A percentile compares a stretch with the other conserved stretches of the same genome.
Conservation (phyloP, 2,329 filamentous ascomycete species). For the Tolypocladium nubicola region DNA sequence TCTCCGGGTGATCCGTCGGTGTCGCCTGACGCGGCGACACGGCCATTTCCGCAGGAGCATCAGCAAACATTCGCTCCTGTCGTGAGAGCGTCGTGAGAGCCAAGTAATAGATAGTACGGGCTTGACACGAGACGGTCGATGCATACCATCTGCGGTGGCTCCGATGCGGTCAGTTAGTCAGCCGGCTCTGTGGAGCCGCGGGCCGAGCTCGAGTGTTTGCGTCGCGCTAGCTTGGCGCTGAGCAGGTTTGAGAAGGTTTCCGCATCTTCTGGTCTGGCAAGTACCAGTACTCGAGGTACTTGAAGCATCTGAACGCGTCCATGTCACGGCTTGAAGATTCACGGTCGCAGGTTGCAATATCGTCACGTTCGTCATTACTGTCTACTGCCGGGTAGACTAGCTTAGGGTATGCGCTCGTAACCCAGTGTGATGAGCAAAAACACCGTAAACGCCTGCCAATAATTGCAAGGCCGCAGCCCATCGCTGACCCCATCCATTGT, state of each 20-base stretch:
- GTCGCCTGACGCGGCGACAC: background rate
- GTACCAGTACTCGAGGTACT: slow-evolving; percentile 25
- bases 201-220: background rate
- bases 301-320: background rate
- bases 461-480: background rate
- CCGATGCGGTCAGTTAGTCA: background rate
- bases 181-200: background rate
- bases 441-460: background rate
- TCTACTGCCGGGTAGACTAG: background rate
- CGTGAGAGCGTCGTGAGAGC: background rate
- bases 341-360: background rate
- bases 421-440: background rate
- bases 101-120: too few species aligned
- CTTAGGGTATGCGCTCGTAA: background rate
- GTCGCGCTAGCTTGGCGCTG: slow-evolving; percentile 14
- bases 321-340: background rate
- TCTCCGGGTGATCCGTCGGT: background rate
- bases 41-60: background rate
- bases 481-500: background rate
- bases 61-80: background rate
- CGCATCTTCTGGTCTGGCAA: slow-evolving; percentile 8
- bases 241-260: slow-evolving; percentile 45
- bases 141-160: background rate
- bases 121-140: too few species aligned
- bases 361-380: background rate